Evolutionary conservation across 345 rosid species (phyloP), one percentile per base, ranked within the genome.

Genomic region (Adansonia digitata): DNA sequence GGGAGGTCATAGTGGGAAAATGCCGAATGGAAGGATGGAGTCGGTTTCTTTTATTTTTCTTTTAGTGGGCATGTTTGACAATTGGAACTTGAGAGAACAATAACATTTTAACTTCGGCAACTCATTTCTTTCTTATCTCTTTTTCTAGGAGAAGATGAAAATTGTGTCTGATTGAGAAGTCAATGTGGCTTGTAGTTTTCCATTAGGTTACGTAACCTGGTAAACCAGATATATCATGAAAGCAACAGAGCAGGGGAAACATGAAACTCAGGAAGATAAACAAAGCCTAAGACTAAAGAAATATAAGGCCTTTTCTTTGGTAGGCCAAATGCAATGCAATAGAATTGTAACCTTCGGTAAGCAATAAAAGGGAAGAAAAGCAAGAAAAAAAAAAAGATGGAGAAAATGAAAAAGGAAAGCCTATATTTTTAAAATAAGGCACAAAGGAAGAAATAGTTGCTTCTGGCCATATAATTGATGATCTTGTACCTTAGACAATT

Each of bases 171-270:
- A 66, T 27, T 52, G 15, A 42, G 65, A 15, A 18, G 55, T 18
- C 55, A 66, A 65, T n/a, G n/a, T 75, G 59, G 14, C 56, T 15
- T 17, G 52, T 67, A 27, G 56, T 40, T 53, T 53, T 52, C 72
- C 72, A 67, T 66, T 56, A 53, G 20, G 29, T 20, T 24, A 20
- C 31, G 11, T 48, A 26, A 7, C 48, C 34, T 7, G 2, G 39
- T n/a, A 35, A 62, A 34, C 35, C 24, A 74, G 22, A n/a, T n/a
- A n/a, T n/a, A 74, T 31, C 1, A 27, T 45, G 61, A 14, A 49
- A 48, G 6, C 26, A 62, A n/a, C 43, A 20, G 15, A 14, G 45
- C 14, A 8, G 3, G 17, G 67, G 43, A 43, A 60, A 17, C n/a
- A n/a, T n/a, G n/a, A n/a, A n/a, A n/a, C n/a, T n/a, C 13, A 20